phyloP scores from a whole-genome alignment of 495 filamentous ascomycete species.

The Penicillium egyptiacum region DNA sequence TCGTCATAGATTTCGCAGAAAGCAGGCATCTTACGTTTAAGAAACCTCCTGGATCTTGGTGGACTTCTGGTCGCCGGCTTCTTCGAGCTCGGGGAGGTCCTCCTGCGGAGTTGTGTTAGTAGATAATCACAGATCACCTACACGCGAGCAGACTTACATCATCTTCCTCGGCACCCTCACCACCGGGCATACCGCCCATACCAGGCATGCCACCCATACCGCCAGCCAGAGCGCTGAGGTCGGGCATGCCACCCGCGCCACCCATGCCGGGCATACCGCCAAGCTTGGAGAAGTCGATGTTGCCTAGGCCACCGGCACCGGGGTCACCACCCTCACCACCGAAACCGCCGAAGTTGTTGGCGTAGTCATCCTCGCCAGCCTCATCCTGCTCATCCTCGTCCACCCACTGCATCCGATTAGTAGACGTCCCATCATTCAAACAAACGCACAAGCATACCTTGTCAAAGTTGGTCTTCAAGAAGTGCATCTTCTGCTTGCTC shows the following conservation, averaged over 20 bases:
- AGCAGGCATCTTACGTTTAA: constrained; percentile 32
- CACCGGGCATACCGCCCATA: constrained; percentile 24
- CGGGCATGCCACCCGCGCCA: constrained; percentile 41
- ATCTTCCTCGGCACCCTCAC: constrained; percentile 62
- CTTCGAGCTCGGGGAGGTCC: constrained; percentile 62
- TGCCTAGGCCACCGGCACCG: constrained; percentile 57
- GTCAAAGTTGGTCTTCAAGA: constrained; percentile 98
- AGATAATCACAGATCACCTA: constrained; percentile 40
- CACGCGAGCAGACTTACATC: constrained; percentile 36
- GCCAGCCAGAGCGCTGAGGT: constrained; percentile 48
- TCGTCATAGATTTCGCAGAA: constrained; percentile 30
- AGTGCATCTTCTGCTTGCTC: constrained; percentile 84
- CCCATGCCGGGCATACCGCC: constrained; percentile 55
- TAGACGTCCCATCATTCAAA: constrained; percentile 4
- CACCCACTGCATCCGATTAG: constrained; percentile 70
- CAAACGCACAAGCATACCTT: constrained; percentile 57
- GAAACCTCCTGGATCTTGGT: constrained; percentile 60
- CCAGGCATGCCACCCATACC: constrained; percentile 31
- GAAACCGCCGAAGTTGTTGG: constrained; percentile 67
- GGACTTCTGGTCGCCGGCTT: constrained; percentile 41
- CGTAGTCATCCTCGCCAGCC: constrained; percentile 74
- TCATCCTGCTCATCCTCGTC: constrained; percentile 99
- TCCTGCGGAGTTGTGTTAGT: constrained; percentile 53
- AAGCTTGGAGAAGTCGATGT: constrained; percentile 88
- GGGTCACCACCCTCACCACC: constrained; percentile 51